Evolutionary conservation across 2,329 filamentous ascomycete genomes (phyloP).

Genomic region (Diplodia scrobiculata): DNA sequence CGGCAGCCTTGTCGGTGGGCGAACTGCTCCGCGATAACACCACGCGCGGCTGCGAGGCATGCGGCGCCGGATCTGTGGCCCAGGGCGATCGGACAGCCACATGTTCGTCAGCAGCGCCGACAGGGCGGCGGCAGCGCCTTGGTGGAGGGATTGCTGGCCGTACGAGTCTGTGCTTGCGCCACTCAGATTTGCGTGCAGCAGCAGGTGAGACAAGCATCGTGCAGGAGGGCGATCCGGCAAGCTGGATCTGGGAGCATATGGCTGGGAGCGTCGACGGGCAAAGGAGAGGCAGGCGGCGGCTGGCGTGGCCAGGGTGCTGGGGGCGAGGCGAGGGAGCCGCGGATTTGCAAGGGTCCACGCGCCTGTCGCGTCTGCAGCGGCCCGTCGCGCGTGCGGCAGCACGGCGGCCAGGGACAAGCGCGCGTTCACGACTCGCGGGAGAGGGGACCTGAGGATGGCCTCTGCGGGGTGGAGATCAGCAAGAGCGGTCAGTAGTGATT

Average conservation of each 20-base stretch:
- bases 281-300: neutral
- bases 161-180: neutral
- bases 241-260: neutral
- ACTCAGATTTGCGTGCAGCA: neutral
- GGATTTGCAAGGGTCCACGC: neutral
- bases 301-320: neutral
- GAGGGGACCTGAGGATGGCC: neutral
- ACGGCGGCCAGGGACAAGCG: neutral
- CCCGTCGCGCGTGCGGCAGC: neutral
- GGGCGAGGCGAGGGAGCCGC: neutral
- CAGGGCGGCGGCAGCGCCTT: neutral
- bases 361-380: neutral
- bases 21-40: neutral
- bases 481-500: conserved; percentile 18
- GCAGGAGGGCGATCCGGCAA: neutral
- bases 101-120: neutral
- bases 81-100: conserved; percentile 1
- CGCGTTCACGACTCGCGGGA: neutral
- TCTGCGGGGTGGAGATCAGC: conserved; percentile 16
- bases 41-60: neutral
- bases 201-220: conserved; percentile 10
- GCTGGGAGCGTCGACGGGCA: neutral
- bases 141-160: conserved; percentile 10
- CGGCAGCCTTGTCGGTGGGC: neutral
- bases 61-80: neutral